Evolutionary conservation across 139 green algal genomes (phyloP), one percentile per base, ranked within the genome.

Genomic region (Nannochloris sp.): DNA sequence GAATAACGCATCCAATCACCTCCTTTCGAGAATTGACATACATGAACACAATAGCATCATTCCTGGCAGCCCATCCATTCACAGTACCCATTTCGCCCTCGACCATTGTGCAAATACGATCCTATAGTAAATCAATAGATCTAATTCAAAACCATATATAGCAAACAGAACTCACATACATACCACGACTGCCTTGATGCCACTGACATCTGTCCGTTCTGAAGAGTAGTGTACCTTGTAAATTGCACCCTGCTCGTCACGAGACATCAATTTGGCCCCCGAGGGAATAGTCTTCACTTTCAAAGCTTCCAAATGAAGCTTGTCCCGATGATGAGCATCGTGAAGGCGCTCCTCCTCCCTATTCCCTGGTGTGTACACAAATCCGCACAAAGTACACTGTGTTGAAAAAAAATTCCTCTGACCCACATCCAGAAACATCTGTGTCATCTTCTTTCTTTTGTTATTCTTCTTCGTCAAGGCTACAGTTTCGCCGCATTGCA

Each of bases 351-450:
- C 77, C 25, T 84, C 77, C 14, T 21, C 36, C 23, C 62, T 44
- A 16, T 78, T 54, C 5, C 74, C 76, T 10, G 49, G 71, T 7
- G 70, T 58, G 31, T 84, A 84, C 21, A 75, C 36, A 57, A 84
- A 46, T 29, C 75, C 71, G 44, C 78, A 84, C 0, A 60, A 23
- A 11, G 34, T 43, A 57, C 78, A 84, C 7, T 51, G 67, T 7
- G 19, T 70, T 15, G 44, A 49, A 43, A 72, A 48, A 50, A 84
- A 84, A 48, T 80, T 51, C 4, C 46, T 60, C 74, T 83, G 76
- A 15, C 76, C 76, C 4, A 71, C 44, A 46, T 83, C 76, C 21
- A 83, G 48, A 59, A 75, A 60, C 21, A 75, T 29, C 62, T 81
- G 75, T 1, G 60, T 74, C 16, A 58, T n/a, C 21, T 34, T 58